Base-by-base conservation (phyloP, 2,329 filamentous ascomycete species). In the Stachybotrys chartarum region DNA sequence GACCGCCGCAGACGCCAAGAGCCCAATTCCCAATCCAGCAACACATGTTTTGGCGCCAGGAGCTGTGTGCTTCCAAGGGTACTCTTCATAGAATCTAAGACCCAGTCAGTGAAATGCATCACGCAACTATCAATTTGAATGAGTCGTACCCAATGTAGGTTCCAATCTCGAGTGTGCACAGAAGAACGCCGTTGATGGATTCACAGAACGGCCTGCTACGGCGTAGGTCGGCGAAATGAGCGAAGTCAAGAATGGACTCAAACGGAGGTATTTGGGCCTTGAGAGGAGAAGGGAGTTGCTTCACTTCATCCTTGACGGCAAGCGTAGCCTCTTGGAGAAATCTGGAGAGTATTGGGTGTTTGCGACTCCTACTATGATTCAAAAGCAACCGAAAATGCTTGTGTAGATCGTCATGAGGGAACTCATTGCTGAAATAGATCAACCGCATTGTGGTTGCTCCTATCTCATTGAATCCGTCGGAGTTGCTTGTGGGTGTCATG, bases 111-210 rank as follows among this genome's bases (percentile, higher is more conserved):
- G 16, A 44, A 10, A 10, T 10, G 39, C 39, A 44, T 10, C 39
- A 8, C 16, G 8, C 39, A 44, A 44, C 8, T 16, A 44, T 44
- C 39, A 8, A 44, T 16, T 10, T 44, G 8, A 44, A 16, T 44
- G 8, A 8, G 16, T n/a, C 68, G 55, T 68, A 78, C 77, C 71
- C 73, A 51, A 81, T 78, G 50, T 72, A 68, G 2, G 66, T 67
- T 1, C 62, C 75, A 3, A 81, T 35, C 57, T 80, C 62, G 5
- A 75, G 56, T 1, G 69, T 63, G 50, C 62, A 63, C 2, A 80
- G 69, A 1, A 80, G 60, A 6, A 73, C 66, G 2, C 77, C 73
- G 35, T 80, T 76, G 3, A 80, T 61, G 5, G 78, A 63, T 0
- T 70, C 78, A 39, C 71, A 66, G 7, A 81, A 61, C 7, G 61